Percentiles rank a stretch among this genome's conserved stretches.
phyloP scores from a whole-genome alignment of 306 rosid species.

The Ceratonia siliqua region DNA sequence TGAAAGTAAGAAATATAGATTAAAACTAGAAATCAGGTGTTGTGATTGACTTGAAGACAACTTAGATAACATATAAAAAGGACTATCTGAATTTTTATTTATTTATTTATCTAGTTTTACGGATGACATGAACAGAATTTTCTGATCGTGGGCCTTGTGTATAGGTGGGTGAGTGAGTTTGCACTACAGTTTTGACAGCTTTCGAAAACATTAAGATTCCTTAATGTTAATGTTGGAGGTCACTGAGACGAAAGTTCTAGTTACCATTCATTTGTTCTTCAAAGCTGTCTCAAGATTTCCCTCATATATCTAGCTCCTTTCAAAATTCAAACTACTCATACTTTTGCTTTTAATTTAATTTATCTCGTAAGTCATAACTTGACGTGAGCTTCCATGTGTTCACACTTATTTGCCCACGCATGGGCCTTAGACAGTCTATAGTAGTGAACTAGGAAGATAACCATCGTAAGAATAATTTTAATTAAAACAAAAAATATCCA shows the following conservation, averaged over 20 bases:
- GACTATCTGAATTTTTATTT: background rate
- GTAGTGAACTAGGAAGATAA: background rate
- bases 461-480: too few relatives aligned
- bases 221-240: too few relatives aligned
- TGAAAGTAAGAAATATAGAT: background rate
- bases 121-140: background rate
- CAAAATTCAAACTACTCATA: background rate
- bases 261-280: background rate
- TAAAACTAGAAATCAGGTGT: background rate
- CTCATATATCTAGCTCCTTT: too few relatives aligned
- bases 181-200: background rate
- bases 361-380: background rate
- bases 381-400: background rate
- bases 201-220: background rate
- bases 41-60: slow-evolving; percentile 1
- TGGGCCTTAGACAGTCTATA: background rate
- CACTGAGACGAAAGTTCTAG: too few relatives aligned
- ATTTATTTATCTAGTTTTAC: background rate
- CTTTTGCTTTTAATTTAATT: background rate
- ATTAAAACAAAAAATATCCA: too few relatives aligned
- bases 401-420: background rate
- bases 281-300: too few relatives aligned
- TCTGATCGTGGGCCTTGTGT: background rate
- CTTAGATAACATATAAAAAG: background rate
- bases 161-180: background rate